Conservation (phyloP, 192 early-diverging fungal genomes). For the Coemansia sp. region DNA sequence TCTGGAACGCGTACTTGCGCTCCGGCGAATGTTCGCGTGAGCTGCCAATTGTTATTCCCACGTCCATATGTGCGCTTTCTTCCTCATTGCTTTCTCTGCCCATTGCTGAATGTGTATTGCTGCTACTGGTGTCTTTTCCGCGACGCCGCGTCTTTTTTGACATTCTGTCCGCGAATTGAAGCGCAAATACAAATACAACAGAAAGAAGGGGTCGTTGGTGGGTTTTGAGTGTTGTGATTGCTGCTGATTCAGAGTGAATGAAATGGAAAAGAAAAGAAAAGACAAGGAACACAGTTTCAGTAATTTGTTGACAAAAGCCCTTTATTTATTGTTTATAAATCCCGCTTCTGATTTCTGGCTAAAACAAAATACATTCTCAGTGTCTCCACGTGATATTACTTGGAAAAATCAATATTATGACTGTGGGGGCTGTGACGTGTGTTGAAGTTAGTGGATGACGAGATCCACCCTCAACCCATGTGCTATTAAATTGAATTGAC, state of each 20-base stretch:
- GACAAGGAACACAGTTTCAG: neutral
- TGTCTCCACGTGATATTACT: no score
- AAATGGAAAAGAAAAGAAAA: slow-evolving; percentile 2
- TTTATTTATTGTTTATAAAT: no score
- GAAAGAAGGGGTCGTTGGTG: no score
- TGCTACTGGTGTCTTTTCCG: slow-evolving; percentile 15
- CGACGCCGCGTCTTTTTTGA: slow-evolving; percentile 36
- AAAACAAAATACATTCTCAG: no score
- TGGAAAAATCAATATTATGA: no score
- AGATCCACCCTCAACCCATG: no score
- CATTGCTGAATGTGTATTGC: slow-evolving; percentile 9
- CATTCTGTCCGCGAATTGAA: slow-evolving; percentile 14
- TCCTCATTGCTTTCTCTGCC: slow-evolving; percentile 13
- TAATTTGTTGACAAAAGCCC: neutral
- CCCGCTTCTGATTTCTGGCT: no score
- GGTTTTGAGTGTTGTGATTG: neutral
- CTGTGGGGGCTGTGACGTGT: no score
- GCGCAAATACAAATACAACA: neutral
- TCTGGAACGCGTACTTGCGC: slow-evolving; percentile 44
- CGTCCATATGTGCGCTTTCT: slow-evolving; percentile 19
- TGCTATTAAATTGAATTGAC: no score
- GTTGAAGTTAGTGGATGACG: no score
- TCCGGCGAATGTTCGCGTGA: slow-evolving; percentile 24
- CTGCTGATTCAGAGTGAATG: neutral
- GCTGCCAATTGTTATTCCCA: slow-evolving; percentile 42